Percentiles rank a stretch among this genome's conserved stretches.
Conservation (phyloP, 352 stramenopile species). For the Pilasporangium apinafurcum region DNA sequence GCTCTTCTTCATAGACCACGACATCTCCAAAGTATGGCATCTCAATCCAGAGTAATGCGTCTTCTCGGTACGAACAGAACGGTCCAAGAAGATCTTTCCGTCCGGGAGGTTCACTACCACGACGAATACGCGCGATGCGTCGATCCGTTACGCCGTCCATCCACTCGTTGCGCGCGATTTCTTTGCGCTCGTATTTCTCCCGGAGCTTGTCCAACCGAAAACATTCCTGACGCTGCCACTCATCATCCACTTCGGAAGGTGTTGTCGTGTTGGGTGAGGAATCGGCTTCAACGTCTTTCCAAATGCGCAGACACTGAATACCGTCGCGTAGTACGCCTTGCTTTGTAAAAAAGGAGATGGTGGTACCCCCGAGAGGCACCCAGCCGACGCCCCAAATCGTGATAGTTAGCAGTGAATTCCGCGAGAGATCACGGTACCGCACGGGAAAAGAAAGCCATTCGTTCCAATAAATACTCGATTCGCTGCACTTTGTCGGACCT, state of each 20-base stretch:
- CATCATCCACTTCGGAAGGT: conserved; percentile 65
- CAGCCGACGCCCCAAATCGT: conserved; percentile 83
- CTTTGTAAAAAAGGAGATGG: conserved; percentile 84
- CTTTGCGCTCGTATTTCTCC: conserved; percentile 86
- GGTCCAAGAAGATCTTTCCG: conserved; percentile 61
- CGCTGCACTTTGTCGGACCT: conserved; percentile 77
- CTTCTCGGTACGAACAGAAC: conserved; percentile 78
- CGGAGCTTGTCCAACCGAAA: conserved; percentile 84
- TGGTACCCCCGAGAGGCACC: conserved; percentile 77
- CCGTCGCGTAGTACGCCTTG: conserved; percentile 82
- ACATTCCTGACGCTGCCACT: conserved; percentile 66
- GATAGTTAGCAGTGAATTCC: conserved; percentile 77
- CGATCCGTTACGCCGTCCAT: conserved; percentile 88
- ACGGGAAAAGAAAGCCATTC: conserved; percentile 86
- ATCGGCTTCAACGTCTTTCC: conserved; percentile 63
- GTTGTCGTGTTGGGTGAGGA: conserved; percentile 54
- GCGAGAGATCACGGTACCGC: conserved; percentile 81
- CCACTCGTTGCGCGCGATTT: conserved; percentile 86
- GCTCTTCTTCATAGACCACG: conserved; percentile 90
- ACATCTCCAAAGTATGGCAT: conserved; percentile 90
- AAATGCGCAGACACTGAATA: conserved; percentile 84
- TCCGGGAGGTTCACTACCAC: conserved; percentile 66
- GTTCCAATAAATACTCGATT: conserved; percentile 85
- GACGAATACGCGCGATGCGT: conserved; percentile 78
- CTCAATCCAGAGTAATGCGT: conserved; percentile 82